Evolutionary conservation across 2,329 filamentous ascomycete species (phyloP).

Genomic region (Drechslerella coelobrocha): DNA sequence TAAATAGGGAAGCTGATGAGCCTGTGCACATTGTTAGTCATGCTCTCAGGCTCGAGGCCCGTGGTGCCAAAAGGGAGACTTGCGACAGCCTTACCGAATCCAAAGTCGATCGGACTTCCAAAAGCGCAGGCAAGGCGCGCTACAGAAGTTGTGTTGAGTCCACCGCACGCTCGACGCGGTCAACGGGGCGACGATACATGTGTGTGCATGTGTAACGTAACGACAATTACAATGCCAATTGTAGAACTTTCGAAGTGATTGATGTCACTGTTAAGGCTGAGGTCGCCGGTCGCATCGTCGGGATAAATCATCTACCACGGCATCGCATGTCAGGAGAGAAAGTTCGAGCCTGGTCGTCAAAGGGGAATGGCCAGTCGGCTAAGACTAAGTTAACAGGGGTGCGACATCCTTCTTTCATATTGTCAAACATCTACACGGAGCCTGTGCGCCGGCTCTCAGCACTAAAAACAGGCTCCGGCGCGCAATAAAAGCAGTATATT

Average conservation of each 20-base stretch:
- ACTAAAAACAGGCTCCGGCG: background rate
- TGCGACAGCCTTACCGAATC: conserved; percentile 41
- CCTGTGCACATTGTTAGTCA: conserved; percentile 27
- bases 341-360: background rate
- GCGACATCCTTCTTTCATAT: too few species aligned
- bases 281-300: background rate
- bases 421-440: too few species aligned
- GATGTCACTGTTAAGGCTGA: background rate
- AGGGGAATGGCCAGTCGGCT: background rate
- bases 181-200: background rate
- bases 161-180: background rate
- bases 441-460: too few species aligned
- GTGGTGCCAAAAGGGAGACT: conserved; percentile 34
- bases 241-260: background rate
- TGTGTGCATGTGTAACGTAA: background rate
- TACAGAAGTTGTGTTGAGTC: background rate
- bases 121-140: conserved; percentile 1
- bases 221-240: background rate
- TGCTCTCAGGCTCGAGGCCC: conserved; percentile 6
- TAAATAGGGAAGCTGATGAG: too few species aligned
- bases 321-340: background rate
- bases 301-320: background rate
- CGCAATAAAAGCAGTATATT: background rate
- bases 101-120: background rate
- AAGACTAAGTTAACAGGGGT: too few species aligned